Evolutionary conservation across 1,284 basidiomycete species (phyloP), one percentile per base, ranked within the genome.

Genomic region (Cryptococcus hybrid): DNA sequence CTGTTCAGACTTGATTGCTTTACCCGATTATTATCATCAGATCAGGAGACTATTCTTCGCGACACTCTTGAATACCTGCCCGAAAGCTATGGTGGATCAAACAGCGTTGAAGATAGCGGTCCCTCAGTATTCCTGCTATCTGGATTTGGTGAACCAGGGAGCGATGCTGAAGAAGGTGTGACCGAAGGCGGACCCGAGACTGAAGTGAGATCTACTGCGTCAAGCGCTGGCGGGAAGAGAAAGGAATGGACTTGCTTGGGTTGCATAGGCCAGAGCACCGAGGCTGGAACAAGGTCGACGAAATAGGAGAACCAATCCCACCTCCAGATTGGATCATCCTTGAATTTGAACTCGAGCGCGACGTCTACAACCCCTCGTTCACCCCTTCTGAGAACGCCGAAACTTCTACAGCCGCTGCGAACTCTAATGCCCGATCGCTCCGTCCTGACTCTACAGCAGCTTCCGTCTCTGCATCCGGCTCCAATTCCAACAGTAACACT

Each of bases 221-320:
- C 52, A 1, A 59, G 59, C 7, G 56, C 54, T 3, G 60, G 44
- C 8, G 54, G 55, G 2, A 60, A 67, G 42, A 80, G 82, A 46
- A 79, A 81, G 13, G 77, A 80, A n/a, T 93, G 90, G 90, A 85
- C 84, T 0, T 90, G 88, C n/a, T 64, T 92, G 90, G 88, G 90
- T 89, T 64, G 89, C 89, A 92, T 74, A 81, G 87, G 8, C 85
- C 85, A 0, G 67, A 71, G 13, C 69, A 64, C 46, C 67, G 50
- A 3, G 24, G 59, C 30, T 61, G 65, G 67, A 43, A 72, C 45
- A 58, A 69, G 59, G 52, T 68, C 57, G 61, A 75, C 49, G 60
- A 57, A 3, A 30, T 64, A 2, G 74, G 71, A 3, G 37, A 62
- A 3, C 51, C 61, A 0, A 39, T 73, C 3, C 60, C 63, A 3